These are phyloP conservation scores for Globisporangium acanthophoron DNA, from an alignment of 352 stramenopile species.

Conservation along the genomic window DNA sequence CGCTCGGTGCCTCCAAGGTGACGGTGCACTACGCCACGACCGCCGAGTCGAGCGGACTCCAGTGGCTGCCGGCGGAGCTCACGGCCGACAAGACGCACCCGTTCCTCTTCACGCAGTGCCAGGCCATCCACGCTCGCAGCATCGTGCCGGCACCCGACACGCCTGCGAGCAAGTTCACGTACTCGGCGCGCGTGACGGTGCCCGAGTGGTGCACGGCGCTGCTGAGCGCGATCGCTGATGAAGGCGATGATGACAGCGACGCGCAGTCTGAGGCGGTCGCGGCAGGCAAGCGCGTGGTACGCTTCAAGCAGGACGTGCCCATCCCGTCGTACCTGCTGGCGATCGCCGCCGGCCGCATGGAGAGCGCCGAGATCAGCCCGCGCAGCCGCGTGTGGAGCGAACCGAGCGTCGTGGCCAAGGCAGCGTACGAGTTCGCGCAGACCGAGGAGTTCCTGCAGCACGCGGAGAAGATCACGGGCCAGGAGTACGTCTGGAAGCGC, in stretches of 20 bases:
- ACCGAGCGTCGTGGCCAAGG: conserved; percentile 88
- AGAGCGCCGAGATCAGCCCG: conserved; percentile 81
- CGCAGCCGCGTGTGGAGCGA: conserved; percentile 93
- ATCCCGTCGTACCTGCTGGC: conserved; percentile 96
- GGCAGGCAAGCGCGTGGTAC: conserved; percentile 3
- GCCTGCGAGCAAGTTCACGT: conserved; percentile 93
- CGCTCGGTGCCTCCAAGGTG: conserved; percentile 40
- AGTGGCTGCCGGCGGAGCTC: conserved; percentile 92
- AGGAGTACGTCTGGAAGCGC: conserved; percentile 93
- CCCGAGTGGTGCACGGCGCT: conserved; percentile 91
- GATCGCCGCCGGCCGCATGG: conserved; percentile 89
- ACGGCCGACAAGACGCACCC: conserved; percentile 92
- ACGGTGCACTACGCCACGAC: conserved; percentile 17
- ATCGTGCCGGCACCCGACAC: conserved; percentile 96
- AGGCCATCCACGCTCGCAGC: conserved; percentile 93
- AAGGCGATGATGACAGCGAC: conserved; percentile 1
- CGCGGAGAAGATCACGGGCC: conserved; percentile 90
- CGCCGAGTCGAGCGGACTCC: conserved; percentile 54
- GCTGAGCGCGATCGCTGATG: conserved; percentile 80
- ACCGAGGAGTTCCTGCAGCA: conserved; percentile 91
- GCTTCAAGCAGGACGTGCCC: conserved; percentile 81
- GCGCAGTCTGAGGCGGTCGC: neutral
- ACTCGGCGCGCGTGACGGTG: conserved; percentile 87
- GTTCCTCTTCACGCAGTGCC: conserved; percentile 94
- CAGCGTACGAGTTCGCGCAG: conserved; percentile 93